Evolutionary conservation across 768 basidiomycete genomes (phyloP), one percentile per base, ranked within the genome.

Genomic region (Trametes elegans): DNA sequence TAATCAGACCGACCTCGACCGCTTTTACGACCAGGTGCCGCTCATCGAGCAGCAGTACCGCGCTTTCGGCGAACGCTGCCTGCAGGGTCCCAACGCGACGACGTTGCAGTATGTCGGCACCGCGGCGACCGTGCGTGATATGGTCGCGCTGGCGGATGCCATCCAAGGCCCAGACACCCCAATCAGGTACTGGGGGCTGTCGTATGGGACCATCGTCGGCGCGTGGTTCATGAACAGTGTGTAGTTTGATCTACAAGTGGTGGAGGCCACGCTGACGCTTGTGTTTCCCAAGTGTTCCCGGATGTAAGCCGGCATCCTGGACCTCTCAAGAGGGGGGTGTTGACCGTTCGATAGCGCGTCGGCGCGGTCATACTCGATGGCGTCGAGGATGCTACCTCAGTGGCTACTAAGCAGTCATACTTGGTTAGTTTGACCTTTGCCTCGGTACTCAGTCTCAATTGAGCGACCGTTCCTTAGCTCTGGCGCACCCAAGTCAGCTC

Each of bases 151-250:
- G 0, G 52, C 52, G 23, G 51, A 59, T 38, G 47, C 48, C 3
- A 44, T 59, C n/a, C 45, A 47, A 7, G 57, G 57, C 10, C 46
- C 40, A 4, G 26, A 35, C 5, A 53, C 36, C 3, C 45, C 44
- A 18, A 53, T 59, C 34, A 39, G 43, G 11, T 59, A 59, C 35
- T 59, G 57, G 57, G 57, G 57, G 3, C 29, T 59, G 3, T 59
- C 57, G 9, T 59, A 59, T 13, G 52, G 57, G 19, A 59, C 57
- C 8, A 16, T 53, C 2, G 42, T 59, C 10, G 57, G 57, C n/a
- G 19, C 38, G 21, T 47, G 41, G 28, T 54, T 59, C 47, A 28
- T 43, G 1, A 54, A 53, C 19, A 59, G 57, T 59, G 16, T 14
- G 57, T 39, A 3, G n/a, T 13, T n/a, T 23, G 10, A 14, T 40